Evolutionary conservation across 768 basidiomycete species (phyloP).

Genomic region (Leccinum arenicola): DNA sequence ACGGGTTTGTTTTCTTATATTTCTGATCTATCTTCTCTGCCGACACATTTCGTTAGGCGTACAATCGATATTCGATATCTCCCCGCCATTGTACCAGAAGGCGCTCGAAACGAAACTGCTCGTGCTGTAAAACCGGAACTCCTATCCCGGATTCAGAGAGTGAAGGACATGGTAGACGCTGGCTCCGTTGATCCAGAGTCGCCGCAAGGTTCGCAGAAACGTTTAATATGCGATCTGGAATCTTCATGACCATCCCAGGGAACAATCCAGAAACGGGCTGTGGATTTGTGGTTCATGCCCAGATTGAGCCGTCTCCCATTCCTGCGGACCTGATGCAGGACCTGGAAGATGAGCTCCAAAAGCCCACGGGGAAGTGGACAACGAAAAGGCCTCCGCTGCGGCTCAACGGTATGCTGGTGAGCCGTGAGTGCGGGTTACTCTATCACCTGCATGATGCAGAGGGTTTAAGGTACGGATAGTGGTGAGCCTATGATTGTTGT

Average conservation of each 20-base stretch:
- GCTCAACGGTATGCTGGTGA: conserved; percentile 66
- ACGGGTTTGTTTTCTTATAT: conserved; percentile 42
- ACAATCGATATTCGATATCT: conserved; percentile 64
- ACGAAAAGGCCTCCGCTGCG: conserved; percentile 52
- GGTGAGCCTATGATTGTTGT: not conserved
- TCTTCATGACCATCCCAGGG: conserved; percentile 33
- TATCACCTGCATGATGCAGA: conserved; percentile 63
- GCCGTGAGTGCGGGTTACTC: conserved; percentile 77
- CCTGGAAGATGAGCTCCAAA: conserved; percentile 69
- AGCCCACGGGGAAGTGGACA: conserved; percentile 70
- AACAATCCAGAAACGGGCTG: conserved; percentile 50
- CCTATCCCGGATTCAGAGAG: conserved; percentile 50
- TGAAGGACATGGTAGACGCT: conserved; percentile 63
- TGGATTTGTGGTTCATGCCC: conserved; percentile 63
- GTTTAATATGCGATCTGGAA: not conserved
- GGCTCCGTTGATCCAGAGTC: conserved; percentile 59
- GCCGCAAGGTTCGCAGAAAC: conserved; percentile 26
- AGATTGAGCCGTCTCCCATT: conserved; percentile 54
- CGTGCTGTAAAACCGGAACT: conserved; percentile 59
- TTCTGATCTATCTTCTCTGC: not conserved
- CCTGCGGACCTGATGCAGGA: conserved; percentile 59
- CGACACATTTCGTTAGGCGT: conserved; percentile 35
- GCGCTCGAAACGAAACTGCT: conserved; percentile 55
- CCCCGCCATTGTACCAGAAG: conserved; percentile 61
- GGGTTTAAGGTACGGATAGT: conserved; percentile 57